These are phyloP conservation scores for Brachypodium distachyon DNA, from an alignment of 202 grass and related monocot genomes.

Conservation along the genomic window DNA sequence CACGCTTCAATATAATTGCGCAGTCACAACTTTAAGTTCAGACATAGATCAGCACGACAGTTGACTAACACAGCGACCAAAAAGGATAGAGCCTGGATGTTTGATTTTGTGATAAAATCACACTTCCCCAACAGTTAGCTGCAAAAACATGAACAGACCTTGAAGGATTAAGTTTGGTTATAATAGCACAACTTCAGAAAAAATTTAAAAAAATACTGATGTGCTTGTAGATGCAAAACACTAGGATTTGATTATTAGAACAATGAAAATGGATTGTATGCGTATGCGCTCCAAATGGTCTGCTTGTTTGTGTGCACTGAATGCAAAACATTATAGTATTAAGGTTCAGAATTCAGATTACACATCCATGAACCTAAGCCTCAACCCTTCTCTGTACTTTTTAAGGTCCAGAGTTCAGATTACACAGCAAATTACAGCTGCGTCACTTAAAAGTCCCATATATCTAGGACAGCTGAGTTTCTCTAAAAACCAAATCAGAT, in stretches of 20 bases:
- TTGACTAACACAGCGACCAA: background rate
- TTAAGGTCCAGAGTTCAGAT: no score
- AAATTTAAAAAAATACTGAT: background rate
- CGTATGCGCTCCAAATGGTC: background rate
- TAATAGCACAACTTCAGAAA: background rate
- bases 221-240: background rate
- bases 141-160: conserved; percentile 11
- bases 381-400: background rate
- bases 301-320: background rate
- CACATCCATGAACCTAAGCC: background rate
- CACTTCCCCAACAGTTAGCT: conserved; percentile 45
- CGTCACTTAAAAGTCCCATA: background rate
- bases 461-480: background rate
- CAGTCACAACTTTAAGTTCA: background rate
- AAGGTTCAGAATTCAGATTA: background rate
- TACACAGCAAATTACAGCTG: background rate
- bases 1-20: background rate
- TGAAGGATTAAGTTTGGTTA: background rate
- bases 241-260: background rate
- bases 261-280: background rate
- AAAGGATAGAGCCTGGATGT: background rate
- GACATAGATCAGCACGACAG: background rate
- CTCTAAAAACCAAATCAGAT: no score
- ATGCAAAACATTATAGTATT: background rate
- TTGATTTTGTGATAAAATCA: conserved; percentile 7